Evolutionary conservation across 768 basidiomycete species (phyloP).

Genomic region (Calocera viscosa): DNA sequence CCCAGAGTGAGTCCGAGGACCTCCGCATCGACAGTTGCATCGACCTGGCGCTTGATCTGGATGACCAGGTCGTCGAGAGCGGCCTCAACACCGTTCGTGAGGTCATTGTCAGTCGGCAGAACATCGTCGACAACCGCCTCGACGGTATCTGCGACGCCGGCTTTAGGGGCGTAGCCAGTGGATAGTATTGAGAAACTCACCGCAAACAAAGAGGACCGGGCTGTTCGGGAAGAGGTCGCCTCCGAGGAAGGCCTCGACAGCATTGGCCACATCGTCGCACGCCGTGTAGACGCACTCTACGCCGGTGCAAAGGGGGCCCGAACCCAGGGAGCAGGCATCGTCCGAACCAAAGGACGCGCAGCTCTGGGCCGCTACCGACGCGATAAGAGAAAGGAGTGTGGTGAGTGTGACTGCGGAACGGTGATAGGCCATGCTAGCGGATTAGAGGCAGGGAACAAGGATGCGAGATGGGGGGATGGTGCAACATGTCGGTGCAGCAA

Average conservation of each 20-base stretch:
- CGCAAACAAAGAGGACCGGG: background rate
- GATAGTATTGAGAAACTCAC: background rate
- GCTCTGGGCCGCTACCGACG: background rate
- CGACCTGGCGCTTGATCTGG: background rate
- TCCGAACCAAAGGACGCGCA: background rate
- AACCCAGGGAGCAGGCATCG: background rate
- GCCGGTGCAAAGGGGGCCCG: background rate
- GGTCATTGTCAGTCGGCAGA: background rate
- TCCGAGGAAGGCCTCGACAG: background rate
- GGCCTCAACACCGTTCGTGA: background rate
- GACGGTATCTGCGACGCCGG: background rate
- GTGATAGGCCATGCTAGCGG: background rate
- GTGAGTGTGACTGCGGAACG: constrained; percentile 8
- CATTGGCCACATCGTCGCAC: constrained; percentile 6
- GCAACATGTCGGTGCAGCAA: background rate
- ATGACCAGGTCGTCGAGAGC: background rate
- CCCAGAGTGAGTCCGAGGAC: background rate
- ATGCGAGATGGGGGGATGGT: background rate
- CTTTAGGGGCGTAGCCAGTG: background rate
- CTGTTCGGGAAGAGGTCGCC: background rate
- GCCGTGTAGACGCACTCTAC: background rate
- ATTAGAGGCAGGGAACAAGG: background rate
- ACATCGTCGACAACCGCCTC: background rate
- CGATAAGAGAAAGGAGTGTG: constrained; percentile 6
- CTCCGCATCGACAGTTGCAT: background rate